Conservation (phyloP, 192 early-diverging fungal genomes). For the Coemansia brasiliensis region DNA sequence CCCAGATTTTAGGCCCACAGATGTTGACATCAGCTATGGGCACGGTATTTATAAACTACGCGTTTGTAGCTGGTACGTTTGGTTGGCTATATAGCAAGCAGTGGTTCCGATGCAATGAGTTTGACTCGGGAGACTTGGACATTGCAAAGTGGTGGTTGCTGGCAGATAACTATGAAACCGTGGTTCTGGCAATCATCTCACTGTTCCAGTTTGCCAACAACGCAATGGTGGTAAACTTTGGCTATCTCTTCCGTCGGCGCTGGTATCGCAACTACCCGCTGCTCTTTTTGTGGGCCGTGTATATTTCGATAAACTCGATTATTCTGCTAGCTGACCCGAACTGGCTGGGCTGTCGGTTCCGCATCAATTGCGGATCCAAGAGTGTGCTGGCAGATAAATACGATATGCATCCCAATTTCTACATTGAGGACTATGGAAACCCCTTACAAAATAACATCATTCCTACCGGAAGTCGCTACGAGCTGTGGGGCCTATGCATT, state of each 20-base stretch:
- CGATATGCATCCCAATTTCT: constrained; percentile 45
- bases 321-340: constrained; percentile 69
- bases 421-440: constrained; percentile 62
- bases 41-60: constrained; percentile 69
- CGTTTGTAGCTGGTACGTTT: constrained; percentile 59
- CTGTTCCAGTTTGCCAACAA: constrained; percentile 77
- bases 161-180: constrained; percentile 78
- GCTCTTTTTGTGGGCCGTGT: constrained; percentile 56
- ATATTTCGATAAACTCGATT: constrained; percentile 60
- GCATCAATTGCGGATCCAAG: constrained; percentile 68
- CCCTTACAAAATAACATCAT: constrained; percentile 74
- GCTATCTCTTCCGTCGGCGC: constrained; percentile 62
- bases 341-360: constrained; percentile 67
- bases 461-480: constrained; percentile 62
- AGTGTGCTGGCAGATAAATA: constrained; percentile 32
- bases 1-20: constrained; percentile 71
- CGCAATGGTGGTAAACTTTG: constrained; percentile 72
- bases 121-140: constrained; percentile 67
- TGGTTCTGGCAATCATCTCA: constrained; percentile 61
- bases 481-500: constrained; percentile 58
- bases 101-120: constrained; percentile 83
- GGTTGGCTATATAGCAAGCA: constrained; percentile 69
- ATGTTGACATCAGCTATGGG: constrained; percentile 71
- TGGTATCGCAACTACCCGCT: constrained; percentile 70
- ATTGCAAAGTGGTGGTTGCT: constrained; percentile 78